These are phyloP conservation scores for Eragrostis tef DNA, from an alignment of 202 grass and related monocot species.

Conservation along the genomic window DNA sequence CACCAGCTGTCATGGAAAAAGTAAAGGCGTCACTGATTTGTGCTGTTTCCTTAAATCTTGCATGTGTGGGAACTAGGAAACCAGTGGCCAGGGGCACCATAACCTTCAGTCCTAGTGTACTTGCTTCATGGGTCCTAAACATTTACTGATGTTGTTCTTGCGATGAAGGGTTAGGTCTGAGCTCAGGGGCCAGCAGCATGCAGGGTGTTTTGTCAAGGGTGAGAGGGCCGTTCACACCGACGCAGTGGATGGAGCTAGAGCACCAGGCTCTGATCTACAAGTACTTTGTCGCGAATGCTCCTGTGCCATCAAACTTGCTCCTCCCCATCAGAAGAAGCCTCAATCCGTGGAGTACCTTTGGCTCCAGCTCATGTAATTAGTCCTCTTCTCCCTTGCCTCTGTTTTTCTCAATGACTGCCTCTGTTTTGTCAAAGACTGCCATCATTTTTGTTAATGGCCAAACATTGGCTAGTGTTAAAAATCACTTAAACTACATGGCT, in stretches of 20 bases:
- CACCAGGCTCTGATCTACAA: slow-evolving; percentile 95
- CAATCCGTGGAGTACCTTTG: slow-evolving; percentile 57
- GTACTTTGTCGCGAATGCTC: slow-evolving; percentile 69
- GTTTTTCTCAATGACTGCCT: background rate
- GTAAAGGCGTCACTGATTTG: slow-evolving; percentile 34
- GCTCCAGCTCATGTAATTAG: slow-evolving; percentile 55
- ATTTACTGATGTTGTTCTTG: slow-evolving; percentile 19
- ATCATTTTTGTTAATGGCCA: slow-evolving; percentile 3
- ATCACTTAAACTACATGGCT: background rate
- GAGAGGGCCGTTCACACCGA: slow-evolving; percentile 84
- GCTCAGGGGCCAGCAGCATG: slow-evolving; percentile 59
- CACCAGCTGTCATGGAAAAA: slow-evolving; percentile 10
- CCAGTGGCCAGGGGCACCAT: slow-evolving; percentile 26
- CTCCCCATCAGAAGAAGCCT: slow-evolving; percentile 70
- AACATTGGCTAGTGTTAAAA: background rate
- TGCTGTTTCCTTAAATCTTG: slow-evolving; percentile 55
- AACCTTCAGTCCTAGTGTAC: slow-evolving; percentile 12
- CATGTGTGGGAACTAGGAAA: slow-evolving; percentile 44
- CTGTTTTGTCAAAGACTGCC: background rate
- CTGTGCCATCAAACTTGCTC: slow-evolving; percentile 72
- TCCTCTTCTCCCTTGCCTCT: background rate
- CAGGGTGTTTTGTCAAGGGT: slow-evolving; percentile 69
- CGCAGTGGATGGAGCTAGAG: slow-evolving; percentile 94
- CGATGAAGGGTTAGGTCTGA: slow-evolving; percentile 53
- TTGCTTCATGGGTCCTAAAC: slow-evolving; percentile 5